Conservation (phyloP, 192 early-diverging fungal genomes). For the Endogone sp. region DNA sequence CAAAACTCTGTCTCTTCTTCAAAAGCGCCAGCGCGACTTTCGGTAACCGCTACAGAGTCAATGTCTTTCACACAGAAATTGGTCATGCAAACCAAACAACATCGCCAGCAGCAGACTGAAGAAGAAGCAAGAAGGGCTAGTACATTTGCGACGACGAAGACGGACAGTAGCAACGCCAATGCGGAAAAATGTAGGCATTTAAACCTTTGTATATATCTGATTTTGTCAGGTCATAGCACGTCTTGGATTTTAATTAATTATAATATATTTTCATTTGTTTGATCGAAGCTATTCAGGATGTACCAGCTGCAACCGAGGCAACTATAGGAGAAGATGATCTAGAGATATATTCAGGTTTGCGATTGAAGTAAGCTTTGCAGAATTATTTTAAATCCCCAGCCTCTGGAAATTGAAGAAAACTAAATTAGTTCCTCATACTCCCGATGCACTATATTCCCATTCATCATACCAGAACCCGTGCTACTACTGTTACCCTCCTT, state of each 20-base stretch:
- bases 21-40: neutral
- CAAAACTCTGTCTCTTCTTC: neutral
- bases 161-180: neutral
- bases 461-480: too few relatives aligned
- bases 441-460: too few relatives aligned
- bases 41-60: neutral
- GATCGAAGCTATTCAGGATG: neutral
- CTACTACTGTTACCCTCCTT: too few relatives aligned
- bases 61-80: neutral
- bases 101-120: neutral
- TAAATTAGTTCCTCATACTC: too few relatives aligned
- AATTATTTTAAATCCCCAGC: neutral
- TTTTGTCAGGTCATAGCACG: neutral
- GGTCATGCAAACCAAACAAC: neutral
- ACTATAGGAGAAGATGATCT: neutral
- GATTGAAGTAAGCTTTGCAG: neutral
- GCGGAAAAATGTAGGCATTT: neutral
- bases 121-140: neutral
- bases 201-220: neutral
- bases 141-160: neutral
- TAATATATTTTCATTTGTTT: neutral
- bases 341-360: neutral
- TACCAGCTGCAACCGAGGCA: neutral
- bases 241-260: neutral
- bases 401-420: too few relatives aligned